Base-by-base conservation (phyloP, 371 early-diverging fungal species). In the Mucor saturninus region DNA sequence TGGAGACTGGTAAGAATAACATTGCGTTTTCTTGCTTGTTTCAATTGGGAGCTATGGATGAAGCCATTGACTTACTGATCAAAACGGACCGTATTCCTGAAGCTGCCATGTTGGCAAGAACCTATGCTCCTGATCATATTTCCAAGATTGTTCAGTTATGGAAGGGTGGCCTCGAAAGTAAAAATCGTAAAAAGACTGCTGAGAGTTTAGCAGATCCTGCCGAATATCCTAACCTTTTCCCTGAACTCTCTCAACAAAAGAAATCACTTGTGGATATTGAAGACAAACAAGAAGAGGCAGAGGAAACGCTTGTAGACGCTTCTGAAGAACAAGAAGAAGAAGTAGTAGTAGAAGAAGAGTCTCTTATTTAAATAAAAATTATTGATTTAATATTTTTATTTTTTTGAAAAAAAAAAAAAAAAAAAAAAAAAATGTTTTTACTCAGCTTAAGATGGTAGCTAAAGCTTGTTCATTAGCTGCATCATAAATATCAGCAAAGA, bases 61-160 rank as follows among this genome's bases (percentile, higher is more conserved):
- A 91, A 39, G 91, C 92, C 54, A 85, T 97, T 56, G 91, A 93
- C 14, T 74, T 98, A 13, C 81, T 98, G 53, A 75, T 91, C 63
- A 83, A 88, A 48, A 92, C 95, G 15, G 91, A 93, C 11, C 92
- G 98, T 55, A 79, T 93, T 35, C 94, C 98, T n/a, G 99, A 98
- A 77, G 99, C 99, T 0, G 96, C 97, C 37, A 84, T 97, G 74
- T 86, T 96, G 75, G 96, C 98, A 4, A 84, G 95, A 63, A 90
- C 99, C 0, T 93, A 96, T 68, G 74, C 86, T 35, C 98, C 98
- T 15, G 86, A 85, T 61, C 86, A 89, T 48, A 86, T 93, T 39
- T 76, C 92, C 28, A 80, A 81, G 35, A 83, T 92, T 35, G 91
- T 95, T 43, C 75, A 81, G 60, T 77, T 89, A 54, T 97, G 97